Conservation (phyloP, 2,329 filamentous ascomycete genomes). For the Fusarium globosum region DNA sequence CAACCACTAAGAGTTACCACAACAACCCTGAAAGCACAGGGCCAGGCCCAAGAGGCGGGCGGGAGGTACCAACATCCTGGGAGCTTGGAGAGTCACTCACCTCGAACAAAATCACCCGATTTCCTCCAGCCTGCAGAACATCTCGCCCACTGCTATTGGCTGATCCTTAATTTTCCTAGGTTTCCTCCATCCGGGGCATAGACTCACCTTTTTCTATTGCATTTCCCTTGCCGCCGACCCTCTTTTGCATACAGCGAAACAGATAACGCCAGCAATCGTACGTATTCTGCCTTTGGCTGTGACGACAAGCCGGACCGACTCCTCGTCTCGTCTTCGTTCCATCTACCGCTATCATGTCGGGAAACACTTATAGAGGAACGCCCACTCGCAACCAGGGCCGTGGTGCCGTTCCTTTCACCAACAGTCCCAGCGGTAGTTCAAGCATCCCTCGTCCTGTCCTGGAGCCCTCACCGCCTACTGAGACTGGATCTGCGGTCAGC, state of each 20-base stretch:
- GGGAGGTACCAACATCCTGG: conserved; percentile 30
- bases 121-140: conserved; percentile 39
- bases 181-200: conserved; percentile 30
- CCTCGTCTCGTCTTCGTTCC: conserved; percentile 34
- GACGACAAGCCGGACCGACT: conserved; percentile 34
- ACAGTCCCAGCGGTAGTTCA: conserved; percentile 69
- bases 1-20: conserved; percentile 39
- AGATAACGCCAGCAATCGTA: conserved; percentile 22
- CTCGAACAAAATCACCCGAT: conserved; percentile 44
- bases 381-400: conserved; percentile 71
- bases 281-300: conserved; percentile 30
- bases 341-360: conserved; percentile 60
- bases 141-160: conserved; percentile 44
- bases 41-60: conserved; percentile 10
- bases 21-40: conserved; percentile 28
- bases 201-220: conserved; percentile 31
- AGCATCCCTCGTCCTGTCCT: conserved; percentile 78
- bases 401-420: conserved; percentile 68
- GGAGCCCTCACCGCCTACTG: conserved; percentile 66
- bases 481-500: conserved; percentile 78
- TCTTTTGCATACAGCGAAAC: conserved; percentile 31
- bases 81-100: conserved; percentile 28
- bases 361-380: conserved; percentile 75
- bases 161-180: conserved; percentile 29
- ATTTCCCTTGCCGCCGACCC: conserved; percentile 22